Percentiles rank a stretch among this genome's conserved stretches.
These are phyloP conservation scores for Dillenia turbinata DNA, from an alignment of 164 flowering plant species.

Conservation along the genomic window DNA sequence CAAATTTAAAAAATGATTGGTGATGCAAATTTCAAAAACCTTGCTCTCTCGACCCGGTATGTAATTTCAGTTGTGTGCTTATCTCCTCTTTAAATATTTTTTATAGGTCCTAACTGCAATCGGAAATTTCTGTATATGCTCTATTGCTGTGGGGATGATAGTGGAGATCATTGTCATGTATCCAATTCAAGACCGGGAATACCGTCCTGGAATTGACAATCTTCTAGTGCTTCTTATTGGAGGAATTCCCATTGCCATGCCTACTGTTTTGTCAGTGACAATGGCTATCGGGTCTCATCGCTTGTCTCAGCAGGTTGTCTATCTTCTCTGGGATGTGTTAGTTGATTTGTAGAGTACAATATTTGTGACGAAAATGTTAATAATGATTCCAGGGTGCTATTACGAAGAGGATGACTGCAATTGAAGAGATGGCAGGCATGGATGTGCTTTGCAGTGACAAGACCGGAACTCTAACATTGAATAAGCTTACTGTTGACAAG, in stretches of 20 bases:
- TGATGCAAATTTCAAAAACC: no score
- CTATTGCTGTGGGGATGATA: slow-evolving; percentile 81
- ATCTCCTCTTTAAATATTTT: neutral
- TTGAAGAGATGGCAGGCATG: slow-evolving; percentile 99
- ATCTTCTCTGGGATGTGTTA: neutral
- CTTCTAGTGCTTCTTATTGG: slow-evolving; percentile 87
- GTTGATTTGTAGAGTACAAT: neutral
- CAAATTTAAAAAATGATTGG: neutral
- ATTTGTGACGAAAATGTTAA: neutral
- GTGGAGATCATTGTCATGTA: slow-evolving; percentile 76
- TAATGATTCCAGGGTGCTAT: slow-evolving; percentile 72
- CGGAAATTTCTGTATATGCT: slow-evolving; percentile 85
- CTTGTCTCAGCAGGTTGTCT: slow-evolving; percentile 70
- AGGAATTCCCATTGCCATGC: slow-evolving; percentile 96
- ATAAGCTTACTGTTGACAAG: slow-evolving; percentile 83
- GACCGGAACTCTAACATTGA: slow-evolving; percentile 80
- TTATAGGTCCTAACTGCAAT: slow-evolving; percentile 78
- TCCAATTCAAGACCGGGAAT: slow-evolving; percentile 60
- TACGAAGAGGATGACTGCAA: slow-evolving; percentile 94
- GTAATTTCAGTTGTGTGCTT: neutral
- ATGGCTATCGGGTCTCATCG: slow-evolving; percentile 93
- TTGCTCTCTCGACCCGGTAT: neutral
- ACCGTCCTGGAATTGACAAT: slow-evolving; percentile 79
- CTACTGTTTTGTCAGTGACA: slow-evolving; percentile 82
- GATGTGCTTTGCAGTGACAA: slow-evolving; percentile 97